These are phyloP conservation scores for Lentinus polychrous DNA, from an alignment of 1,284 basidiomycete genomes.

Conservation along the genomic window DNA sequence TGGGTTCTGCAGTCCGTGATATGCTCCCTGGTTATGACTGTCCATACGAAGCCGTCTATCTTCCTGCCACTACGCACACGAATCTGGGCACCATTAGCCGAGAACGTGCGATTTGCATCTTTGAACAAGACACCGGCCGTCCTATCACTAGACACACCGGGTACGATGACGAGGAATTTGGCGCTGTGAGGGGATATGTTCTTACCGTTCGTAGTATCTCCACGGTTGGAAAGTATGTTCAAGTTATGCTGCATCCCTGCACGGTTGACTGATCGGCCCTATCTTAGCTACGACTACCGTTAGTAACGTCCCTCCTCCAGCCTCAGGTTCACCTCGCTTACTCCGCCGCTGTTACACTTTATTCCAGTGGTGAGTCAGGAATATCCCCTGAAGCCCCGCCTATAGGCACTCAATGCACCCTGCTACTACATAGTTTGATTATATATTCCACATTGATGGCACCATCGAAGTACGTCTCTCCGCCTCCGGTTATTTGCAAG, in stretches of 20 bases:
- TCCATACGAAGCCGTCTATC: conserved; percentile 50
- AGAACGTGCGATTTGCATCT: conserved; percentile 54
- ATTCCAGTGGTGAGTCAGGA: conserved; percentile 32
- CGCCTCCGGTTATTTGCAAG: conserved; percentile 65
- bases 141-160: conserved; percentile 57
- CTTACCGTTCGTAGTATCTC: conserved; percentile 49
- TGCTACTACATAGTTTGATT: conserved; percentile 51
- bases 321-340: not conserved
- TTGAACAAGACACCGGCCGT: conserved; percentile 51
- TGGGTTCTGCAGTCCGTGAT: conserved; percentile 48
- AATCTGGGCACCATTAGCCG: conserved; percentile 35
- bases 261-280: not conserved
- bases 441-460: conserved; percentile 60
- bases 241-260: conserved; percentile 1
- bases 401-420: not conserved
- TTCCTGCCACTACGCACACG: conserved; percentile 50
- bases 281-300: conserved; percentile 49
- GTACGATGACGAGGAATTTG: conserved; percentile 42
- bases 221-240: conserved; percentile 55
- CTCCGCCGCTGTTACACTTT: not conserved
- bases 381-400: not conserved
- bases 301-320: conserved; percentile 17
- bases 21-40: conserved; percentile 63
- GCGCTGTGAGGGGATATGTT: conserved; percentile 53
- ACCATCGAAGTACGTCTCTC: conserved; percentile 59